Conservation (phyloP, 176 grass and related monocot species). For the Microstegium vimineum region DNA sequence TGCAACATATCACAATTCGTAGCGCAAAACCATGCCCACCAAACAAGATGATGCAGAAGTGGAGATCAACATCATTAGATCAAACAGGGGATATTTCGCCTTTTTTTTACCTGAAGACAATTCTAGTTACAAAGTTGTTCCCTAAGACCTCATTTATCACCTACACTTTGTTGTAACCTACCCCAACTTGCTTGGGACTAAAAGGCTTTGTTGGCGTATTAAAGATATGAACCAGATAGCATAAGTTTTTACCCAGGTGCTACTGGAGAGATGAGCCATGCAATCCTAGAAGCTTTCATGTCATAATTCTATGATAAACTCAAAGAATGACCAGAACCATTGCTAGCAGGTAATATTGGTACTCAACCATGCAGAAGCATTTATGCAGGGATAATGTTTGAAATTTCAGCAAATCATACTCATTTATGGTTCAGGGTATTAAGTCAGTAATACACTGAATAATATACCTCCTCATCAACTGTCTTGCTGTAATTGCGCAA, state of each 20-base stretch:
- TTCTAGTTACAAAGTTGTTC: neutral
- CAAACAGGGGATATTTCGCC: neutral
- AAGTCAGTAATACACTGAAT: neutral
- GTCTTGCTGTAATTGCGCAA: constrained; percentile 76
- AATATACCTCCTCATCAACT: constrained; percentile 88
- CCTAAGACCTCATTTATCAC: neutral
- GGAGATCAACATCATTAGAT: neutral
- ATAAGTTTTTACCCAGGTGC: neutral
- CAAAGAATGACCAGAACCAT: neutral
- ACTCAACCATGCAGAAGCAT: neutral
- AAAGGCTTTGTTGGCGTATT: neutral
- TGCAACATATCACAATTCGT: neutral
- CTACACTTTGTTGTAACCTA: neutral
- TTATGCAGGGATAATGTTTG: constrained; percentile 4
- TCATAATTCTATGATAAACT: neutral
- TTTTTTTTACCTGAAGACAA: neutral
- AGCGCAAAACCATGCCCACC: neutral
- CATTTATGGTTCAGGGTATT: constrained; percentile 16
- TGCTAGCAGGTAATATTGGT: neutral
- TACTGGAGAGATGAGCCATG: neutral
- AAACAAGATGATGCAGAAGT: neutral
- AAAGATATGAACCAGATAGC: neutral
- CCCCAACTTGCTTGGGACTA: neutral
- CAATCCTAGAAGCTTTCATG: neutral
- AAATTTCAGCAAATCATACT: neutral